Evolutionary conservation across 805 yeast genomes (phyloP).

Genomic region (Tetrapisispora nanseiensis): DNA sequence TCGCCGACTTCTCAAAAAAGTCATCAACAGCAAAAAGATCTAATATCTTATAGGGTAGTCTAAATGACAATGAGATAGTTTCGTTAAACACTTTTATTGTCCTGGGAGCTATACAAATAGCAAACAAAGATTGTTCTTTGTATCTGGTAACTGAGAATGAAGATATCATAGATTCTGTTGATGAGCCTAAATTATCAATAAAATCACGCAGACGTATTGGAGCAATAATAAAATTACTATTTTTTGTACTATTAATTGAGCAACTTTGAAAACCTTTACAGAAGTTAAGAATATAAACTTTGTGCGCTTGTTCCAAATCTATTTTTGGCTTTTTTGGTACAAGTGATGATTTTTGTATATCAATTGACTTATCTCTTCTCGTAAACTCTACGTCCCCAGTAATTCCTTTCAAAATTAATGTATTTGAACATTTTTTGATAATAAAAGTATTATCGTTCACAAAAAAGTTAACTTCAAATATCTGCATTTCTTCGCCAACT

Average conservation of each 20-base stretch:
- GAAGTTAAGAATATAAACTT: conserved; percentile 7
- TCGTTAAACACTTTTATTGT: conserved; percentile 5
- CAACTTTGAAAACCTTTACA: conserved; percentile 14
- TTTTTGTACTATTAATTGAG: not conserved
- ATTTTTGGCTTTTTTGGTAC: not conserved
- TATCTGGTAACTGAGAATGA: not conserved
- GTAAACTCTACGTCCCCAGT: conserved; percentile 3
- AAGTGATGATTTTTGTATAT: not conserved
- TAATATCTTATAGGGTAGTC: conserved; percentile 9
- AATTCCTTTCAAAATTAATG: conserved; percentile 10
- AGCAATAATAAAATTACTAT: not conserved
- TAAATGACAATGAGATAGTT: conserved; percentile 5
- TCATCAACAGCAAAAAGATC: conserved; percentile 2
- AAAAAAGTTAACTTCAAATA: conserved; percentile 28
- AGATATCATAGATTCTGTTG: conserved; percentile 2
- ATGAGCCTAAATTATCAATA: not conserved
- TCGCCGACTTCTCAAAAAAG: not conserved
- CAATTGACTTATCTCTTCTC: not conserved
- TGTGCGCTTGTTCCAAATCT: not conserved
- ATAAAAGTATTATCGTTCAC: conserved; percentile 29
- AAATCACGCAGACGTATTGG: not conserved
- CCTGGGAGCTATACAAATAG: conserved; percentile 3
- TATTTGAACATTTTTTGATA: conserved; percentile 18
- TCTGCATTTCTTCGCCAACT: conserved; percentile 25
- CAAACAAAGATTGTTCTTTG: conserved; percentile 4